A percentile compares a stretch with the other conserved stretches of the same genome.
These are phyloP conservation scores for Ophiostoma novo-ulmi DNA, from an alignment of 2,329 filamentous ascomycete genomes.

Conservation along the genomic window DNA sequence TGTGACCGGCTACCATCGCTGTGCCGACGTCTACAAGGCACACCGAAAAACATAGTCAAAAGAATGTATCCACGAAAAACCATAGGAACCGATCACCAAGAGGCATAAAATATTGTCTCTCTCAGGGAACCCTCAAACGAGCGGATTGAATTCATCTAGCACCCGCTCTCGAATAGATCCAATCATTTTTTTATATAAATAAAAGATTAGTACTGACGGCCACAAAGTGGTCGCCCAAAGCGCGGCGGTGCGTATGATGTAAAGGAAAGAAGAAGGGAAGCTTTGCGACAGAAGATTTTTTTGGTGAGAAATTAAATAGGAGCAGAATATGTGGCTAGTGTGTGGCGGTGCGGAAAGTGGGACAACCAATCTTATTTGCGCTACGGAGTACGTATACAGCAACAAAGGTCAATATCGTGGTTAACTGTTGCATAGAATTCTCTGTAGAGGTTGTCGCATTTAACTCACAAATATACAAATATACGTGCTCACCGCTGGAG, in stretches of 20 bases:
- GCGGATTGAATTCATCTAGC: conserved; percentile 29
- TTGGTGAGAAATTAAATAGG: neutral
- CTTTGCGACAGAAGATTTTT: conserved; percentile 12
- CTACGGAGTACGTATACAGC: too few species aligned
- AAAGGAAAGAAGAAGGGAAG: conserved; percentile 14
- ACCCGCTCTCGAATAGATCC: conserved; percentile 24
- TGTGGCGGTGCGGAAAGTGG: neutral
- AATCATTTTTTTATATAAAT: neutral
- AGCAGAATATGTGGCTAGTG: neutral
- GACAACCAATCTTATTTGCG: neutral
- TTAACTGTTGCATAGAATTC: too few species aligned
- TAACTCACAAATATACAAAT: too few species aligned
- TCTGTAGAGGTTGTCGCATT: too few species aligned
- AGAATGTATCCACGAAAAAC: conserved; percentile 28
- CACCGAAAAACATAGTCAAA: neutral
- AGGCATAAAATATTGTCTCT: neutral
- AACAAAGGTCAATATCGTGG: too few species aligned
- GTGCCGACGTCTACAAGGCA: neutral
- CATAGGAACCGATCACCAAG: conserved; percentile 30
- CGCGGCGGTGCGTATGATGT: conserved; percentile 26
- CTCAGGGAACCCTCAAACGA: conserved; percentile 32
- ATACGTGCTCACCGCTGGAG: too few species aligned
- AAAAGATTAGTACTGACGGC: neutral
- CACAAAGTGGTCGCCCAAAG: conserved; percentile 19
- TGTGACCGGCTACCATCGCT: neutral